phyloP scores from a whole-genome alignment of 2,329 filamentous ascomycete species.

The Sclerotinia glacialis region DNA sequence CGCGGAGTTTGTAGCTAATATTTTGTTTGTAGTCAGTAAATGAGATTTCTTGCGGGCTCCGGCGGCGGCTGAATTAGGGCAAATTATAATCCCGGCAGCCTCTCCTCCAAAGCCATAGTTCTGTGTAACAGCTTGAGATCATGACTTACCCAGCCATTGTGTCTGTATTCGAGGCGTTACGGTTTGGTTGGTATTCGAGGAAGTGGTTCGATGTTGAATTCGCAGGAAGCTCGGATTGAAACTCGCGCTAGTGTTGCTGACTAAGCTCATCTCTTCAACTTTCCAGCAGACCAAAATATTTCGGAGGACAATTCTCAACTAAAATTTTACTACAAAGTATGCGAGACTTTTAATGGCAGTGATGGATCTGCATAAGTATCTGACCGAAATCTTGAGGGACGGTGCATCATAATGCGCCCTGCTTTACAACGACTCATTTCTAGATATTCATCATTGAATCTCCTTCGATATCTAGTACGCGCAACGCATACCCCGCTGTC shows the following conservation, averaged over 20 bases:
- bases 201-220: slow-evolving; percentile 23
- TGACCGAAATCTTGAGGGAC: slow-evolving; percentile 7
- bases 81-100: background rate
- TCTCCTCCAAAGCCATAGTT: background rate
- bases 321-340: slow-evolving; percentile 6
- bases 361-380: slow-evolving; percentile 14
- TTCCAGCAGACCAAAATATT: background rate
- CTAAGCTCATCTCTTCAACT: slow-evolving; percentile 25
- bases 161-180: slow-evolving; percentile 25
- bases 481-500: slow-evolving; percentile 17
- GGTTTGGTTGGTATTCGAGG: slow-evolving; percentile 17
- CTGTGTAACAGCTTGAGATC: background rate
- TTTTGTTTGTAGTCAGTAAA: slow-evolving; percentile 13
- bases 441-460: slow-evolving; percentile 35
- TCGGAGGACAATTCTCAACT: background rate
- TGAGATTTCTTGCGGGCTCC: background rate
- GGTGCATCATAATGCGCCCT: slow-evolving; percentile 25
- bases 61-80: background rate
- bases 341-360: slow-evolving; percentile 9
- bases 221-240: slow-evolving; percentile 20
- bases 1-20: slow-evolving; percentile 59
- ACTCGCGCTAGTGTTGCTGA: slow-evolving; percentile 24
- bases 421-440: slow-evolving; percentile 36
- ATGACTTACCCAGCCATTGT: slow-evolving; percentile 39
- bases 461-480: slow-evolving; percentile 31